Evolutionary conservation across 441 rosid species (phyloP).

Genomic region (Erodium moschatum): DNA sequence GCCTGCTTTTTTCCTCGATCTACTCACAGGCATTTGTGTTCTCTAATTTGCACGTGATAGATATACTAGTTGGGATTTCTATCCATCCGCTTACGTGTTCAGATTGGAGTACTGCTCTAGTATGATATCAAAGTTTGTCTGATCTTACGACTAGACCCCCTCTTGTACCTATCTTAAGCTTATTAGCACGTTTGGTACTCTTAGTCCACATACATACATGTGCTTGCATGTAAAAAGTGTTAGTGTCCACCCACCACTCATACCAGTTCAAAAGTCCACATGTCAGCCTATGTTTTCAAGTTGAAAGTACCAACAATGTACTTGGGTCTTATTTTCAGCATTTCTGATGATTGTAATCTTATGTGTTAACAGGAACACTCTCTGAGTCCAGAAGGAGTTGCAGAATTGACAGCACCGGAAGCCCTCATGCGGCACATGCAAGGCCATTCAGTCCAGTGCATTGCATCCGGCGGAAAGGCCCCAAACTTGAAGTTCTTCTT

Average conservation of each 20-base stretch:
- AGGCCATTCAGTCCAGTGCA: constrained; percentile 74
- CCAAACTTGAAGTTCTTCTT: constrained; percentile 91
- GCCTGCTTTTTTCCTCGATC: no score
- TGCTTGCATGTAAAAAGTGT: no score
- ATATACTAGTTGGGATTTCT: not conserved
- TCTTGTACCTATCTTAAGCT: not conserved
- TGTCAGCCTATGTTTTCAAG: no score
- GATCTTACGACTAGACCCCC: not conserved
- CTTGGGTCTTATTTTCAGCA: not conserved
- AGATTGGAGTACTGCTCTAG: not conserved
- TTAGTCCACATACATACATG: not conserved
- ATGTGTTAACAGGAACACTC: constrained; percentile 44
- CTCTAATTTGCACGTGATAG: not conserved
- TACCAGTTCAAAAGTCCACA: no score
- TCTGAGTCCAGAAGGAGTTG: constrained; percentile 59
- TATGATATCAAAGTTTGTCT: not conserved
- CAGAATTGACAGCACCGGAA: constrained; percentile 63
- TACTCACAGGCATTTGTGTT: no score
- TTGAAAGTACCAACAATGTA: not conserved
- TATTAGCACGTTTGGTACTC: no score
- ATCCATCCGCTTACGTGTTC: not conserved
- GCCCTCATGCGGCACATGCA: constrained; percentile 82
- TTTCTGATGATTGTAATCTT: not conserved
- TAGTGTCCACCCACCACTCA: no score
- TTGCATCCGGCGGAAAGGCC: constrained; percentile 85